Base-by-base conservation (phyloP, 2,329 filamentous ascomycete species). In the Fusarium tjaetaba region DNA sequence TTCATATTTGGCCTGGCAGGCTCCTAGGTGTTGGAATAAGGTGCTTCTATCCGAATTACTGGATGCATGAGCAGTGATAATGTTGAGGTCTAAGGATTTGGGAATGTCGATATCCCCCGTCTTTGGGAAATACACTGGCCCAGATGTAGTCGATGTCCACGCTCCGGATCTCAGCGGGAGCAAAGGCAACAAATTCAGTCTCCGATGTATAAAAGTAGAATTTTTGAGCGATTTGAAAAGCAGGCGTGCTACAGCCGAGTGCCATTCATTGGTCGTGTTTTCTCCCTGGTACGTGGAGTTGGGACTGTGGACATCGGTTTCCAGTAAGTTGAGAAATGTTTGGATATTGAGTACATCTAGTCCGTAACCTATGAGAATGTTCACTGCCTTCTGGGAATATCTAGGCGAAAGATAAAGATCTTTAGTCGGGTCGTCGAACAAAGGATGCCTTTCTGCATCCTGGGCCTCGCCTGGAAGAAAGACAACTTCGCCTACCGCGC, bases 371-470 rank as follows among this genome's bases (percentile, higher is more conserved):
- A 9, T 36, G 8, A 74, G 48, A 11, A 41, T 61, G 4, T 39
- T 7, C 32, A 5, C 15, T 2, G 32, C 32, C 4, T 15, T 13
- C 15, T 15, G 32, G 6, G 32, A 34, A 5, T 34, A 34, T 13
- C 32, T 39, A 1, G 34, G 11, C 13, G 73, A 70, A 38, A 75
- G 49, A 48, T 42, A 75, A 7, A 45, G 41, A 52, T 74, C 71
- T 15, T 13, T 48, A 3, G 22, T 30, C 4, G 28, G 11, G 22
- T 72, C 60, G 26, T 68, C 58, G 16, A 74, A 53, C 24, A 74
- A 2, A 20, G 63, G 73, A 4, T 57, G 15, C 5, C 69, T 55
- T 7, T 36, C 43, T 13, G 13, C 18, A n/a, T 74, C 68, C 8
- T 11, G 34, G 14, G 18, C 28, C 30, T 22, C n/a, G 15, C 0